Evolutionary conservation across 345 rosid species (phyloP), one percentile per base, ranked within the genome.

Genomic region (Angophora floribunda): DNA sequence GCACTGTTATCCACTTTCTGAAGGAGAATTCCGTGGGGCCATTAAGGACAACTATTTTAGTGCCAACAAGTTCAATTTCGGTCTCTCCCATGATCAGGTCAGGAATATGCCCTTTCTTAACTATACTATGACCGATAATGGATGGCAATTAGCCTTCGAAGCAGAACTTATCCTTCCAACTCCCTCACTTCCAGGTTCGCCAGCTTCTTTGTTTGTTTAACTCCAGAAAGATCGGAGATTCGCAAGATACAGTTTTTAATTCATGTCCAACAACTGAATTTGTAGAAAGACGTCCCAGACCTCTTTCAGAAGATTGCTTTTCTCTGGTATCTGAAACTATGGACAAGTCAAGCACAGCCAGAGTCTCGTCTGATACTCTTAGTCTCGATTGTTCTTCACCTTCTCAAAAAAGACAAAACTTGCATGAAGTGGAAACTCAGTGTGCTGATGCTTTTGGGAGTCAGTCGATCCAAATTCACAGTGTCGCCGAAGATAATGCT

Each of bases 11-110:
- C 95, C 98, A 5, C 98, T 97, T 86, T 50, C 90, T 85, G 96
- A 96, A 91, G 32, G 86, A 61, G 98, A 93, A 89, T 97, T 97
- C 86, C 47, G 89, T 85, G 90, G 89, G 86, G 97, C 93, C 63
- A 96, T 96, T 65, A 88, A 88, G 88, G 96, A 93, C 80, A 96
- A 94, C 90, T 97, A 97, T 90, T 96, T 89, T 65, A 88, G 92
- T 10, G 24, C 89, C 28, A 24, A 80, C 51, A 96, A 95, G 93
- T 97, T 97, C 86, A 93, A 91, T 61, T 96, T 97, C 91, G 99
- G 99, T n/a, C 94, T 96, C 82, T 95, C 97, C 2, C 88, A 91
- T 85, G 88, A 85, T 89, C 97, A 96, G 98, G 99, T 95, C 47
- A 30, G n/a, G 24, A 19, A 24, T 88, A 28, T 32, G 52, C 52